A percentile compares a stretch with the other conserved stretches of the same genome.
phyloP scores from a whole-genome alignment of 306 rosid species.

The Castanea sativa region DNA sequence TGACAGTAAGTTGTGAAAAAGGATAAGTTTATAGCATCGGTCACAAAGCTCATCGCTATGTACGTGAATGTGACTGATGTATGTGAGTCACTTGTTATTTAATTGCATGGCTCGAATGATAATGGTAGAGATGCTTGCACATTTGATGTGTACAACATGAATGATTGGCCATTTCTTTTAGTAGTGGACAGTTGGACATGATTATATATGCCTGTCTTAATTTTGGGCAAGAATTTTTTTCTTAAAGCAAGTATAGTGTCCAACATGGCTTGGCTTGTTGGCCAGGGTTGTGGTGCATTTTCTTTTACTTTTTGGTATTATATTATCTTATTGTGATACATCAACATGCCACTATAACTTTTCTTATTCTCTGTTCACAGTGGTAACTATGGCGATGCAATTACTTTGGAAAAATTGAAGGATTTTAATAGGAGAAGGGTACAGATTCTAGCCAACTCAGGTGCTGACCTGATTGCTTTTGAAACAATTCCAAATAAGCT shows the following conservation, averaged over 20 bases:
- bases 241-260: neutral
- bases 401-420: slow-evolving; percentile 57
- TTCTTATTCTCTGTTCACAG: slow-evolving; percentile 33
- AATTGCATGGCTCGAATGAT: neutral
- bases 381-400: slow-evolving; percentile 69
- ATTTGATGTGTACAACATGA: neutral
- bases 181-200: neutral
- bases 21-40: no score
- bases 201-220: neutral
- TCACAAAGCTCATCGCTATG: no score
- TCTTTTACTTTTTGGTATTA: slow-evolving; percentile 31
- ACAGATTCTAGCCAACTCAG: slow-evolving; percentile 66
- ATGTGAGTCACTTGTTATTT: neutral
- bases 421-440: slow-evolving; percentile 81
- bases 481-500: slow-evolving; percentile 84
- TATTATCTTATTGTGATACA: neutral
- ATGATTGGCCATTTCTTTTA: neutral
- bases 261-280: neutral
- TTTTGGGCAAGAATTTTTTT: neutral
- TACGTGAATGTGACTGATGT: neutral
- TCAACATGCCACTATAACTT: neutral
- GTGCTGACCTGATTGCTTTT: slow-evolving; percentile 84
- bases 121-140: neutral
- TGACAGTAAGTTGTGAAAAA: no score
- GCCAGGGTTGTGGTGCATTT: neutral